Evolutionary conservation across 192 early-diverging fungal genomes (phyloP).

Genomic region (Chytriomyces confervae): DNA sequence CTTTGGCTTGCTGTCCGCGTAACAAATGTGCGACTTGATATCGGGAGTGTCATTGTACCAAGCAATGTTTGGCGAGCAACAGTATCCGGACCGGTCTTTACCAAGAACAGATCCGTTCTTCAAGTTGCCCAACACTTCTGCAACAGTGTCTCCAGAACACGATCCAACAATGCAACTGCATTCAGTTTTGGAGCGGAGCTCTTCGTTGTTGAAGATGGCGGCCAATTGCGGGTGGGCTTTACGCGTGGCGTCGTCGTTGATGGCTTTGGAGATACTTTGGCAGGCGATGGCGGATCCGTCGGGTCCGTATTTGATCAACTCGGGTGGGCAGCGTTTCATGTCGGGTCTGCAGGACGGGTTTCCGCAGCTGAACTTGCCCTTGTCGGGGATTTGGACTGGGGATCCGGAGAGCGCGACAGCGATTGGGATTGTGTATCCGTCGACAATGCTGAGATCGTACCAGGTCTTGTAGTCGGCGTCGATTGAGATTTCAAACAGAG

Average conservation of each 20-base stretch:
- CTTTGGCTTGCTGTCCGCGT: too few relatives aligned
- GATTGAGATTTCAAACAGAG: background rate
- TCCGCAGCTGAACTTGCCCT: background rate
- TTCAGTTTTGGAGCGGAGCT: background rate
- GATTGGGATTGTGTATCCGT: background rate
- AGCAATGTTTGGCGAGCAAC: too few relatives aligned
- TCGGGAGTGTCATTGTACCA: too few relatives aligned
- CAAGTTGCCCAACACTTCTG: background rate
- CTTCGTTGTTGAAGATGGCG: background rate
- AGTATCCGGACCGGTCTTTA: too few relatives aligned
- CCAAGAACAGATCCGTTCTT: too few relatives aligned
- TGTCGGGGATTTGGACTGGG: background rate
- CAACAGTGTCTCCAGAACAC: background rate
- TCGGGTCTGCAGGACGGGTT: background rate
- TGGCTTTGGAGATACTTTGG: background rate
- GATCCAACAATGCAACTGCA: background rate
- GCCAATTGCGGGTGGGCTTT: background rate
- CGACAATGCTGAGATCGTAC: background rate
- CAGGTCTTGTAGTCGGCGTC: background rate
- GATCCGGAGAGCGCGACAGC: background rate
- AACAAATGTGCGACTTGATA: too few relatives aligned
- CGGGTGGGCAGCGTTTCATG: background rate
- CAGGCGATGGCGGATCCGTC: background rate
- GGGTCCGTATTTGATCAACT: background rate
- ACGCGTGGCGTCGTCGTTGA: background rate